Evolutionary conservation across 371 early-diverging fungal genomes (phyloP), one percentile per base, ranked within the genome.

Genomic region (Encephalitozoon hellem): DNA sequence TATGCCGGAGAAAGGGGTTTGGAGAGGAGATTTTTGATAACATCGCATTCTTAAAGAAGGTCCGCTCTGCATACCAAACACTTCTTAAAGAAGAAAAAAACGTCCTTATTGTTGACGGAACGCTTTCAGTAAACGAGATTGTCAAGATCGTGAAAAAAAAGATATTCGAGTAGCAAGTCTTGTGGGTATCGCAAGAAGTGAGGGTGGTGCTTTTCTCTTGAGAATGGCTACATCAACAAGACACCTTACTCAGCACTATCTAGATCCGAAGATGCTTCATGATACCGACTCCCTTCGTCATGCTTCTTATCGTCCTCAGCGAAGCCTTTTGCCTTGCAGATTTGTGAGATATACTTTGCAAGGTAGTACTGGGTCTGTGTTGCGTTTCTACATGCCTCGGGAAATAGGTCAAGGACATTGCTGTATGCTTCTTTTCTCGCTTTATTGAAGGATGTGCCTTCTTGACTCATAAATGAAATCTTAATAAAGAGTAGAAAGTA

Each of bases 11-110:
- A 32, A 89, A 87, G 6, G 94, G 90, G 2, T 99, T 89, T 87
- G 99, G 99, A 15, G 88, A 88, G 9, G 97, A 99, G 83, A 84
- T 93, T 1, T 95, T 95, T 80, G 97, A 98, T 85, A 89, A 88
- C 70, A 78, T 86, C 15, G 91, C 90, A n/a, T 86, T 95, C 52
- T 94, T 94, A 81, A 82, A 86, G 39, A 88, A 87, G 64, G 92
- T 93, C 5, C 86, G 81, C 55, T 15, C 30, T 9, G 51, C 32
- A n/a, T 83, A 83, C 65, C 74, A 75, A 51, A 23, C 49, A 6
- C 39, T 69, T 3, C 53, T 83, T 34, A 59, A 59, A 23, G 63
- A 65, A 18, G 64, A 73, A 71, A 45, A 70, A 47, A 64, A 42
- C 12, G 34, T 75, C 18, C 38, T 59, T 30, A 49, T 70, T 34